Percentiles rank a stretch among this genome's conserved stretches.
Evolutionary conservation across 352 stramenopile species (phyloP).

Genomic region (Paralagenidium karlingii): DNA sequence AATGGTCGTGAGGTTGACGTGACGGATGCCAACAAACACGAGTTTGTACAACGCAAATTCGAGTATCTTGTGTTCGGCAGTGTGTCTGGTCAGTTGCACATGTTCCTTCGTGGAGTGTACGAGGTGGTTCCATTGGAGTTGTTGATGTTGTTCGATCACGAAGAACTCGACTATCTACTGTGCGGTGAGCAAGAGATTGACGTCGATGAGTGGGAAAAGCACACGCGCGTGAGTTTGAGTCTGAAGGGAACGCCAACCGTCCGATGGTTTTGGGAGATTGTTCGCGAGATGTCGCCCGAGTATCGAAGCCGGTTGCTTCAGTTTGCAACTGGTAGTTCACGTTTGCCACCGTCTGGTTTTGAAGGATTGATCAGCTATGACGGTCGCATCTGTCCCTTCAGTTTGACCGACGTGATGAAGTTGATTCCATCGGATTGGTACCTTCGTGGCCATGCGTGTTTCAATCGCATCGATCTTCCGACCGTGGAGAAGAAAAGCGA

Average conservation of each 20-base stretch:
- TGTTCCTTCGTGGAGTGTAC: constrained; percentile 93
- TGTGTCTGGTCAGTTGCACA: constrained; percentile 79
- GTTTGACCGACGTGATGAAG: constrained; percentile 41
- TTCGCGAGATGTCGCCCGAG: constrained; percentile 67
- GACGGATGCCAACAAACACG: constrained; percentile 90
- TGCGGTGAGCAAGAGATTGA: constrained; percentile 91
- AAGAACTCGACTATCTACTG: constrained; percentile 94
- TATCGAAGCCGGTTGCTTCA: constrained; percentile 59
- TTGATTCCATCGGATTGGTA: constrained; percentile 29
- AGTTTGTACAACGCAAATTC: constrained; percentile 89
- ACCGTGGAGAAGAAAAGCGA: background rate
- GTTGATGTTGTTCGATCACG: constrained; percentile 93
- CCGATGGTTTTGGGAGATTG: constrained; percentile 31
- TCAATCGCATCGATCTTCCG: constrained; percentile 2
- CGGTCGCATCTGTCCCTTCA: constrained; percentile 61
- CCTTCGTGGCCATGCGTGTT: constrained; percentile 2
- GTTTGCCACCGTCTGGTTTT: constrained; percentile 66
- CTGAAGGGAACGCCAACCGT: constrained; percentile 19
- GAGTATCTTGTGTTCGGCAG: constrained; percentile 90
- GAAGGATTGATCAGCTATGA: constrained; percentile 66
- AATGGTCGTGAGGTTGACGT: constrained; percentile 65
- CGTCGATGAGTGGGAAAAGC: constrained; percentile 87
- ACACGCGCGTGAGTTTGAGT: constrained; percentile 48
- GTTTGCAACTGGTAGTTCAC: constrained; percentile 70
- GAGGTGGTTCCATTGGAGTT: constrained; percentile 92